Percentiles rank a stretch among this genome's conserved stretches.
Evolutionary conservation across 345 rosid genomes (phyloP).

Genomic region (Syzygium grande): DNA sequence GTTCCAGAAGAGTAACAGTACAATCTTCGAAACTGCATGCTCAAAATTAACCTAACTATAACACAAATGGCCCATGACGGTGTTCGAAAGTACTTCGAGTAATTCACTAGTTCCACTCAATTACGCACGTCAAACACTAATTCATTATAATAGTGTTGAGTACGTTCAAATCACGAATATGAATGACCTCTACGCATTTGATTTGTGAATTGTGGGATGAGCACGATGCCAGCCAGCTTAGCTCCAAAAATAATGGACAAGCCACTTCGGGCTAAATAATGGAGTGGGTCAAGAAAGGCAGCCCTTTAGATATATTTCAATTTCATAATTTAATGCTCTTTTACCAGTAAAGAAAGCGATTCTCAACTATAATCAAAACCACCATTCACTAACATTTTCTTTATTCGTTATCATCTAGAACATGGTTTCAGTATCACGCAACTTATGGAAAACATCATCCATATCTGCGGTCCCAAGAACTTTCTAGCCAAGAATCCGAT

Average conservation of each 20-base stretch:
- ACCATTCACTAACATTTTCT: not conserved
- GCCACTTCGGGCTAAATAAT: not conserved
- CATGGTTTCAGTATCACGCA: not conserved
- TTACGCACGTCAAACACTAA: too few species aligned
- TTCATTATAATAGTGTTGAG: not conserved
- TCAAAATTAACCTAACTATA: not conserved
- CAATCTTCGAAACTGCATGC: not conserved
- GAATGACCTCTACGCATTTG: not conserved
- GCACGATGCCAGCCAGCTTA: not conserved
- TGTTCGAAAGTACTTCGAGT: not conserved
- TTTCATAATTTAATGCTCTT: not conserved
- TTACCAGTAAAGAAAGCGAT: not conserved
- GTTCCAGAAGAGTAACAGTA: not conserved
- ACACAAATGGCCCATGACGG: not conserved
- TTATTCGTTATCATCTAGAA: not conserved
- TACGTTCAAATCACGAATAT: not conserved
- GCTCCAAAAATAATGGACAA: not conserved
- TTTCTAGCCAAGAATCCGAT: not conserved
- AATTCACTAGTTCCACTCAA: not conserved
- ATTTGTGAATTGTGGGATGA: not conserved
- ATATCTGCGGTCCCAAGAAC: not conserved
- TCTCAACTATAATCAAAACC: not conserved
- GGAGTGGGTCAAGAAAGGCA: not conserved
- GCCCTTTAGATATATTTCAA: not conserved
- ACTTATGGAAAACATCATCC: not conserved